These are phyloP conservation scores for Sphaerulina vaccinii DNA, from an alignment of 2,329 filamentous ascomycete species.

Conservation along the genomic window DNA sequence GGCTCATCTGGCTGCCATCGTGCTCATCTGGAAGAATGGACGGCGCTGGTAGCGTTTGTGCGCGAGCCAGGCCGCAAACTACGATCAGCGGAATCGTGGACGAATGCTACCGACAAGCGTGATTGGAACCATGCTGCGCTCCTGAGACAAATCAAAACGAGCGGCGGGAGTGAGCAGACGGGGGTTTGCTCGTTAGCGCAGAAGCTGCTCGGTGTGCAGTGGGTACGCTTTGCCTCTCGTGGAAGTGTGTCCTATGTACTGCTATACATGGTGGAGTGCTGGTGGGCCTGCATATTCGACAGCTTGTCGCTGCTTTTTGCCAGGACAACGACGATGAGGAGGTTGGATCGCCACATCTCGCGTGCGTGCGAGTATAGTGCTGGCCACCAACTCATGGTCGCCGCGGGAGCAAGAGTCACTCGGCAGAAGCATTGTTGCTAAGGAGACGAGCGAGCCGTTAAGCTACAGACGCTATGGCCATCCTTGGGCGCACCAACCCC, in stretches of 20 bases:
- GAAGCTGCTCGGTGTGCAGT: not conserved
- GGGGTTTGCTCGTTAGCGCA: not conserved
- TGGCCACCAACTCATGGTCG: too few species aligned
- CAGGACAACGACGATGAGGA: conserved; percentile 1
- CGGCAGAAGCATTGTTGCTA: conserved; percentile 14
- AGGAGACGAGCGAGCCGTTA: conserved; percentile 13
- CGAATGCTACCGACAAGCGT: not conserved
- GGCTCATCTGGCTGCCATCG: not conserved
- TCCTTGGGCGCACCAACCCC: conserved; percentile 16
- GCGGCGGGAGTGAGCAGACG: not conserved
- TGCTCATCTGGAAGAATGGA: too few species aligned
- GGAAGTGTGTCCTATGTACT: not conserved
- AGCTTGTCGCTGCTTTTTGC: too few species aligned
- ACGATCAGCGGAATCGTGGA: not conserved
- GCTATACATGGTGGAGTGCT: too few species aligned
- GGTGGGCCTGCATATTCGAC: too few species aligned
- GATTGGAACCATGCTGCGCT: not conserved
- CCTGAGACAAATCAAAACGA: not conserved
- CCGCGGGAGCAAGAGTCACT: not conserved
- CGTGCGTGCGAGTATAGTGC: too few species aligned
- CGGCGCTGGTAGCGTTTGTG: too few species aligned
- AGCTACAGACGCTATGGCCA: conserved; percentile 3
- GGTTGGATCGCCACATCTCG: conserved; percentile 13
- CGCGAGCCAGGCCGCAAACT: not conserved
- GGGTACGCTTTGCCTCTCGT: not conserved